Evolutionary conservation across 2,329 filamentous ascomycete species (phyloP), one percentile per base, ranked within the genome.

Genomic region (Aureobasidium sp.): DNA sequence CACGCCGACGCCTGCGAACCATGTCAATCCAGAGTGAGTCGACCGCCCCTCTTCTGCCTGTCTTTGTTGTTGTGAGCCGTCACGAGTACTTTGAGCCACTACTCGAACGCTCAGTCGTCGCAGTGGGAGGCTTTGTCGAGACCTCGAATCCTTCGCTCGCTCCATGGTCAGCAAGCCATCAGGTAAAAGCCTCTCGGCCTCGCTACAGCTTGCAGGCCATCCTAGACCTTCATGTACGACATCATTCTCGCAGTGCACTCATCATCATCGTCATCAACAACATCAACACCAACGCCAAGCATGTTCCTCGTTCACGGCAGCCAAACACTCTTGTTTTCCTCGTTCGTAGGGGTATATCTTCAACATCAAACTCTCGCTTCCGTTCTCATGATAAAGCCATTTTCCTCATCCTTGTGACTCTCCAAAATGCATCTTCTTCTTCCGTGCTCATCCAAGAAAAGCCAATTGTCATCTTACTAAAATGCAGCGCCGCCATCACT

Each of bases 401-500:
- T 40, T 51, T 51, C 48, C 48, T 51, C 48, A 41, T 40, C 21
- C 29, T 45, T 29, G n/a, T 45, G 16, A 16, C 30, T 48, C 44
- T 48, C 44, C 44, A 38, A 48, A 12, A 21, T 25, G 21, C 44
- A 37, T 30, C 12, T 8, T 48, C 29, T 6, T 48, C n/a, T 25
- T n/a, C 12, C 22, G 6, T 22, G 14, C 30, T 30, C 30, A 32
- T 49, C 45, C 25, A 39, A 39, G 11, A 2, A 14, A 6, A 40
- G 8, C 8, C 19, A 14, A 12, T 30, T 11, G 11, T 6, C 44
- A 27, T 30, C 30, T 16, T 8, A 12, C 16, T 30, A 56, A 60
- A 63, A 63, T 37, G 60, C 60, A 32, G 59, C 60, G 2, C 66
- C 68, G 40, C 69, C 66, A 34, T 64, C 62, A 56, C 68, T 68